Percentiles rank a stretch among this genome's conserved stretches.
Evolutionary conservation across 306 rosid species (phyloP).

Genomic region (Fagus sylvatica): DNA sequence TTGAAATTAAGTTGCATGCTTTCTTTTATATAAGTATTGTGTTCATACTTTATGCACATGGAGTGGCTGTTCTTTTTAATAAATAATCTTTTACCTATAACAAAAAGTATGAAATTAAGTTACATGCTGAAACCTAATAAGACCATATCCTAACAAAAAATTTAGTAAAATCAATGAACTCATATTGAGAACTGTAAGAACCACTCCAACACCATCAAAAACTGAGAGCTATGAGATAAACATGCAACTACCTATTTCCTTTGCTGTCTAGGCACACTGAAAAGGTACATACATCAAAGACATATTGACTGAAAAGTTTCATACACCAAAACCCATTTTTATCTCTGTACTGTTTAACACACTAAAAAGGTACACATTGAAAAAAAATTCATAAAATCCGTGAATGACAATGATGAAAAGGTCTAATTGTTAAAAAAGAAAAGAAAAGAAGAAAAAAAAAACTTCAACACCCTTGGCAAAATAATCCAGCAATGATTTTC

Average conservation of each 20-base stretch:
- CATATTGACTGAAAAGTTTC: neutral
- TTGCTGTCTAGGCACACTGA: neutral
- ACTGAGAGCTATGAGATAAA: neutral
- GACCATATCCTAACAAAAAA: neutral
- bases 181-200: neutral
- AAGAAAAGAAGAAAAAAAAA: neutral
- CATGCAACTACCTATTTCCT: neutral
- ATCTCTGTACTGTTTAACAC: neutral
- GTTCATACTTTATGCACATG: too few species aligned
- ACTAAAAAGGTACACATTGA: neutral
- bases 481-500: neutral
- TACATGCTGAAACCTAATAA: neutral
- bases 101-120: neutral
- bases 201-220: neutral
- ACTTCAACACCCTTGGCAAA: neutral
- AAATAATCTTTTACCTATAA: too few species aligned
- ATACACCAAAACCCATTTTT: neutral
- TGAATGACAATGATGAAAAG: neutral
- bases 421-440: neutral
- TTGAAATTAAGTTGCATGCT: neutral
- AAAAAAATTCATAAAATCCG: neutral
- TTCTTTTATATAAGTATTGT: too few species aligned
- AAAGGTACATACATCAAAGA: neutral
- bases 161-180: neutral
- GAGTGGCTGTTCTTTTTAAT: too few species aligned